Conservation (phyloP, 2,329 filamentous ascomycete species). For the Metarhizium sp. region DNA sequence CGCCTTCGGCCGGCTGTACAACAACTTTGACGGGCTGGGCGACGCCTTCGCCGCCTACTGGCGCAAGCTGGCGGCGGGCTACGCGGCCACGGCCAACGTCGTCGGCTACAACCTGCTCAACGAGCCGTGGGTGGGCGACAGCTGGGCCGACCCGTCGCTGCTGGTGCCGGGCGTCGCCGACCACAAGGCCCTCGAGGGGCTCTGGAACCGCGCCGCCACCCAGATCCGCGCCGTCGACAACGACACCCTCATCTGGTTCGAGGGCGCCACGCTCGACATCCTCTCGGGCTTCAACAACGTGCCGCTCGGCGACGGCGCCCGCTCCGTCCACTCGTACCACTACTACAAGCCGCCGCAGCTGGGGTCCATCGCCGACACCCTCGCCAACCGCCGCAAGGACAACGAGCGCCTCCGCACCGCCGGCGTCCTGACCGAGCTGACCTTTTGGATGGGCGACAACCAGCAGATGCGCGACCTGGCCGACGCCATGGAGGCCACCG, state of each 20-base stretch:
- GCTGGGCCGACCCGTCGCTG: conserved; percentile 8
- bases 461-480: conserved; percentile 8
- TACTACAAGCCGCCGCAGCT: conserved; percentile 12
- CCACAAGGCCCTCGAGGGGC: conserved; percentile 7
- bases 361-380: conserved; percentile 7
- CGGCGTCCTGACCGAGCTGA: conserved; percentile 10
- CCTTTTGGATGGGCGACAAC: conserved; percentile 11
- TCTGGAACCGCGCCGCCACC: conserved; percentile 10
- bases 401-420: conserved; percentile 10
- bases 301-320: conserved; percentile 10
- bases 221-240: conserved; percentile 11
- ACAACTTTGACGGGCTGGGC: conserved; percentile 10
- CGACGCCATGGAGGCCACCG: conserved; percentile 9
- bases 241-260: conserved; percentile 12
- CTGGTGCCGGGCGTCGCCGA: conserved; percentile 10
- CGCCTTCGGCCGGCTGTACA: conserved; percentile 11
- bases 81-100: conserved; percentile 7
- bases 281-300: conserved; percentile 11
- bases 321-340: conserved; percentile 12
- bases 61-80: conserved; percentile 9
- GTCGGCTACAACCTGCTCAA: conserved; percentile 12
- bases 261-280: conserved; percentile 10
- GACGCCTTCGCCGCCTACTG: conserved; percentile 12
- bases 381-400: conserved; percentile 9
- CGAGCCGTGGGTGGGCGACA: conserved; percentile 12